Evolutionary conservation across 2,329 filamentous ascomycete species (phyloP).

Genomic region (Chrysosporium keratinophilum): DNA sequence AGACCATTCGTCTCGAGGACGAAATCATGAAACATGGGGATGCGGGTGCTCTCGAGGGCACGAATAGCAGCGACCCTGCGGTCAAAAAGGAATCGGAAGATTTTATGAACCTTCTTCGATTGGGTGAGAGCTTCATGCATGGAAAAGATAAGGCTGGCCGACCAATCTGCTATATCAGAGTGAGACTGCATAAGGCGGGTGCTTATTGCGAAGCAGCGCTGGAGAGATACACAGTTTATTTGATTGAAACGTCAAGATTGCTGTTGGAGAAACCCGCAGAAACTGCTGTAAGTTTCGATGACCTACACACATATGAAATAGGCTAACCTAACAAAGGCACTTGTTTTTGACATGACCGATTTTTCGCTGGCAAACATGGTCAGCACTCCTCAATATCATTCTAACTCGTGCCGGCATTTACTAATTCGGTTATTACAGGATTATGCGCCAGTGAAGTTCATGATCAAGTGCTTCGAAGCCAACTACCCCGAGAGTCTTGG

Average conservation of each 20-base stretch:
- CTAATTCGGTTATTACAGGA: slow-evolving; percentile 46
- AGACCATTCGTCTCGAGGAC: slow-evolving; percentile 77
- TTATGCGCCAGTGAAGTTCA: slow-evolving; percentile 93
- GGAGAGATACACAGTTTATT: slow-evolving; percentile 83
- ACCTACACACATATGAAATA: slow-evolving; percentile 15
- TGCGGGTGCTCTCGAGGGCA: slow-evolving; percentile 51
- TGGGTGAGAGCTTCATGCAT: slow-evolving; percentile 90
- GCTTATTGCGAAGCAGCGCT: slow-evolving; percentile 74
- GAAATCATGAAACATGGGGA: slow-evolving; percentile 76
- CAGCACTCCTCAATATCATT: slow-evolving; percentile 21
- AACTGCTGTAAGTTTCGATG: slow-evolving; percentile 61
- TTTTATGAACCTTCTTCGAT: slow-evolving; percentile 70
- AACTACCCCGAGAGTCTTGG: slow-evolving; percentile 94
- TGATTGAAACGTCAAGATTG: slow-evolving; percentile 89
- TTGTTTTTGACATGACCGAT: slow-evolving; percentile 91
- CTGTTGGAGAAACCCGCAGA: slow-evolving; percentile 70
- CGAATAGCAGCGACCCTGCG: slow-evolving; percentile 48
- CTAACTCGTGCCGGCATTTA: slow-evolving; percentile 15
- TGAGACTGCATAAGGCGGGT: slow-evolving; percentile 67
- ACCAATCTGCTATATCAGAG: slow-evolving; percentile 77
- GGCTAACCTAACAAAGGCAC: slow-evolving; percentile 48
- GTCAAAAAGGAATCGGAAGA: slow-evolving; percentile 62
- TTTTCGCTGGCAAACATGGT: slow-evolving; percentile 94
- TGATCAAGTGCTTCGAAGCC: slow-evolving; percentile 98
- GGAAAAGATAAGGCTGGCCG: slow-evolving; percentile 73